Evolutionary conservation across 2,329 filamentous ascomycete genomes (phyloP).

Genomic region (Colletotrichum sp.): DNA sequence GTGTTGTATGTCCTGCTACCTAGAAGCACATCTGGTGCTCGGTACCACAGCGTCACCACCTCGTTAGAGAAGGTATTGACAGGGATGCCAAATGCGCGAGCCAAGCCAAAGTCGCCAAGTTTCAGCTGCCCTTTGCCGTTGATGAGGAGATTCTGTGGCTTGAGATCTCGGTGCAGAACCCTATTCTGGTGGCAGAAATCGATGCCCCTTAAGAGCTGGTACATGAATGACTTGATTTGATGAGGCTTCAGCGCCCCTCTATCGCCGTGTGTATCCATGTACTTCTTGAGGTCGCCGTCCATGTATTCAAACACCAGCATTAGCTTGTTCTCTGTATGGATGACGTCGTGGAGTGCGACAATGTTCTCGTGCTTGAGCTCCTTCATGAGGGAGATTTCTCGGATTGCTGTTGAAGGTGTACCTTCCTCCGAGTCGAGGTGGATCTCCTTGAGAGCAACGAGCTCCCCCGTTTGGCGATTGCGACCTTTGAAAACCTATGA

Average conservation of each 20-base stretch:
- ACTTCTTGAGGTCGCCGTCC: constrained; percentile 98
- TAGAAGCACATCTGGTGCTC: constrained; percentile 92
- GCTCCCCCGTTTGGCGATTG: constrained; percentile 94
- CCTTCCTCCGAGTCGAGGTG: constrained; percentile 98
- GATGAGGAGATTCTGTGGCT: constrained; percentile 96
- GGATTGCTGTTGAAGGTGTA: constrained; percentile 94
- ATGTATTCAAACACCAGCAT: constrained; percentile 99
- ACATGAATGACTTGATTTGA: constrained; percentile 99
- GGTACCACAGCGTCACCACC: constrained; percentile 97
- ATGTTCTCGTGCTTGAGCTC: constrained; percentile 99
- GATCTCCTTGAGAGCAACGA: constrained; percentile 97
- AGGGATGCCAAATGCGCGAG: constrained; percentile 93
- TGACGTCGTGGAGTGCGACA: constrained; percentile 95
- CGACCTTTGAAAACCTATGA: constrained; percentile 94
- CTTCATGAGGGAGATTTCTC: constrained; percentile 99
- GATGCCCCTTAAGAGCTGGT: constrained; percentile 92
- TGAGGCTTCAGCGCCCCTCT: constrained; percentile 85
- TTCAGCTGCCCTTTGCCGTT: constrained; percentile 91
- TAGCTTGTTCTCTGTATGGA: constrained; percentile 99
- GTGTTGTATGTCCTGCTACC: constrained; percentile 97
- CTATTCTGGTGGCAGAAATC: constrained; percentile 98
- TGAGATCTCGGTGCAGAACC: constrained; percentile 92
- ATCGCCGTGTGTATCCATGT: constrained; percentile 95
- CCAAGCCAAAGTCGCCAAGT: constrained; percentile 92
- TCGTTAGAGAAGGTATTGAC: constrained; percentile 99